phyloP scores from a whole-genome alignment of 2,329 filamentous ascomycete species.

The Penicillium sumatraense region DNA sequence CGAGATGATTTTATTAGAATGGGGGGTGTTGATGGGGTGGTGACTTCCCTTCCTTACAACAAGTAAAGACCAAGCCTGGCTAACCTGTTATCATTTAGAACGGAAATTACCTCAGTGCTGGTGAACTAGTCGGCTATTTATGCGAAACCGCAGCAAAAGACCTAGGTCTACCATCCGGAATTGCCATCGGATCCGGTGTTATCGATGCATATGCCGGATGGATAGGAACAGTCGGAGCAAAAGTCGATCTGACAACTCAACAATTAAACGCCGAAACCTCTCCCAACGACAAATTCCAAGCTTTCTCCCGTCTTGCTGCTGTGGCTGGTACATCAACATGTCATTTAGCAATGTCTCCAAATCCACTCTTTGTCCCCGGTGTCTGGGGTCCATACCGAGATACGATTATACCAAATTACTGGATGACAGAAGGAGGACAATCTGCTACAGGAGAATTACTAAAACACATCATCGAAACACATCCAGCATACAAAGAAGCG shows the following conservation, averaged over 20 bases:
- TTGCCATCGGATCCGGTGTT: conserved; percentile 92
- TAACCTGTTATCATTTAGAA: conserved; percentile 63
- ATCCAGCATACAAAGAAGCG: conserved; percentile 85
- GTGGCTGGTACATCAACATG: conserved; percentile 97
- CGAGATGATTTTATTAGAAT: conserved; percentile 90
- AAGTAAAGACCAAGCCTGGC: conserved; percentile 6
- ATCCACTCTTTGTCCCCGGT: conserved; percentile 90
- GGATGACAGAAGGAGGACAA: conserved; percentile 97
- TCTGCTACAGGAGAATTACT: conserved; percentile 94
- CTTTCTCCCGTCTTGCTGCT: conserved; percentile 88
- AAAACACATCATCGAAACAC: conserved; percentile 92
- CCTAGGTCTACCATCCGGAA: conserved; percentile 81
- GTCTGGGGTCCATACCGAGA: conserved; percentile 98
- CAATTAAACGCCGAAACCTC: conserved; percentile 69
- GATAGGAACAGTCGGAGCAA: conserved; percentile 98
- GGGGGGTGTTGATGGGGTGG: conserved; percentile 92
- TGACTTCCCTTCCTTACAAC: conserved; percentile 61
- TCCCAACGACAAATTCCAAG: conserved; percentile 86
- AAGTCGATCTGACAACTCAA: conserved; percentile 76
- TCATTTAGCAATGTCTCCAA: conserved; percentile 91
- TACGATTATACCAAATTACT: conserved; percentile 86
- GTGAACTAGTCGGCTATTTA: conserved; percentile 84
- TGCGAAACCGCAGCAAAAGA: conserved; percentile 82
- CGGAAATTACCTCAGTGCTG: conserved; percentile 86
- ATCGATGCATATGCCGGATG: conserved; percentile 98